Percentiles rank a stretch among this genome's conserved stretches.
phyloP scores from a whole-genome alignment of 2,329 filamentous ascomycete genomes.

The Orbilia brochopaga region DNA sequence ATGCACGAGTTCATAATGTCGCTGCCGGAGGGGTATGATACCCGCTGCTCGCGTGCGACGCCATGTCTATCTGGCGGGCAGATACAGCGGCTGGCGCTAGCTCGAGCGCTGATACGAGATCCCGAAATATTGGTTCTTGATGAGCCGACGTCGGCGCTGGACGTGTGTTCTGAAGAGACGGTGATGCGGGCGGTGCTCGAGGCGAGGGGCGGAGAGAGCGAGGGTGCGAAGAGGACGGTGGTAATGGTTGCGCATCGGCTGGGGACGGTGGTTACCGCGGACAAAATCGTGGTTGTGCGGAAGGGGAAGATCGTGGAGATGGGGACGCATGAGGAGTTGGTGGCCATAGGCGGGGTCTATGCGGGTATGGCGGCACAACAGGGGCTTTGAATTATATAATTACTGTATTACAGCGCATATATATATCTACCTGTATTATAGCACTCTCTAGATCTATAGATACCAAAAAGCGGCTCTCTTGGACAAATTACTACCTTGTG shows the following conservation, averaged over 20 bases:
- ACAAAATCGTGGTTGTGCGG: conserved; percentile 67
- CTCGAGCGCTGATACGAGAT: conserved; percentile 70
- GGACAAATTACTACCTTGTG: too few species aligned
- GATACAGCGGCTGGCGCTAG: conserved; percentile 77
- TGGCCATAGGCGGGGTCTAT: conserved; percentile 62
- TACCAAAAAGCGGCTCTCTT: too few species aligned
- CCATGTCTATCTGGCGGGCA: conserved; percentile 82
- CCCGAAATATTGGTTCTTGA: conserved; percentile 74
- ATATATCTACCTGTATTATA: not conserved
- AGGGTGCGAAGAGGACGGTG: conserved; percentile 70
- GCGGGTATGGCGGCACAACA: conserved; percentile 64
- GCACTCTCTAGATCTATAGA: too few species aligned
- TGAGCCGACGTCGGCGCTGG: conserved; percentile 73
- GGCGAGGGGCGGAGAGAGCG: conserved; percentile 72
- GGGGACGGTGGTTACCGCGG: conserved; percentile 65
- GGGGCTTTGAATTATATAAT: conserved; percentile 55
- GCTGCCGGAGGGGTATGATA: conserved; percentile 87
- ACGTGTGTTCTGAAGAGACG: conserved; percentile 90
- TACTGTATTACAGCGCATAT: not conserved
- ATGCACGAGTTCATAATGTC: conserved; percentile 87
- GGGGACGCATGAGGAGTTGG: conserved; percentile 65
- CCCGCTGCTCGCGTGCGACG: conserved; percentile 79
- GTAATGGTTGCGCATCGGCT: conserved; percentile 66
- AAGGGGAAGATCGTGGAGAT: conserved; percentile 63
- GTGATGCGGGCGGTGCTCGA: conserved; percentile 65